These are phyloP conservation scores for Plasmodium blacklocki DNA, from an alignment of 169 alveolate genomes.

Conservation along the genomic window DNA sequence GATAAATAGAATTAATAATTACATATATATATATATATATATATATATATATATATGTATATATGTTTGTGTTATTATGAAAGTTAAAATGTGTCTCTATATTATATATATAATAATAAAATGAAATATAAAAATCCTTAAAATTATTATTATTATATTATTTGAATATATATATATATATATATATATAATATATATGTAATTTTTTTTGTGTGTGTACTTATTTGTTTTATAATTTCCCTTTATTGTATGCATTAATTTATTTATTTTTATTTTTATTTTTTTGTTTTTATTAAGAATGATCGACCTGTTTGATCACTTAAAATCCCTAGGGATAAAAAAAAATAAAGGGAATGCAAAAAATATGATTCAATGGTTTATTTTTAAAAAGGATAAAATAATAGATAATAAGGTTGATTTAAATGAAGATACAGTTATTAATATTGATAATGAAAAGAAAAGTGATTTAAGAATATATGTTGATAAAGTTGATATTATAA, in stretches of 20 bases:
- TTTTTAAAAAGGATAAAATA: constrained; percentile 26
- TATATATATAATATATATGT: too few species aligned
- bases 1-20: too few species aligned
- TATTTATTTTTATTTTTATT: constrained; percentile 16
- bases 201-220: too few species aligned
- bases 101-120: too few species aligned
- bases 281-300: constrained; percentile 11
- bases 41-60: too few species aligned
- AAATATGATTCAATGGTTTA: constrained; percentile 27
- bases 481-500: constrained; percentile 48
- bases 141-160: too few species aligned
- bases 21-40: too few species aligned
- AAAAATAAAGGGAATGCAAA: constrained; percentile 44
- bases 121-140: too few species aligned
- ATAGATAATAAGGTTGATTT: constrained; percentile 14
- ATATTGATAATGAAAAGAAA: constrained; percentile 7
- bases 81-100: too few species aligned
- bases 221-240: background rate
- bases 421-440: constrained; percentile 42
- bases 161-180: too few species aligned
- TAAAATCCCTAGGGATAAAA: constrained; percentile 32
- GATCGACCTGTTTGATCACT: constrained; percentile 47
- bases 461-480: constrained; percentile 53
- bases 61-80: too few species aligned
- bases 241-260: constrained; percentile 34